Evolutionary conservation across 805 yeast genomes (phyloP).

Genomic region (Yueomyces sp.): DNA sequence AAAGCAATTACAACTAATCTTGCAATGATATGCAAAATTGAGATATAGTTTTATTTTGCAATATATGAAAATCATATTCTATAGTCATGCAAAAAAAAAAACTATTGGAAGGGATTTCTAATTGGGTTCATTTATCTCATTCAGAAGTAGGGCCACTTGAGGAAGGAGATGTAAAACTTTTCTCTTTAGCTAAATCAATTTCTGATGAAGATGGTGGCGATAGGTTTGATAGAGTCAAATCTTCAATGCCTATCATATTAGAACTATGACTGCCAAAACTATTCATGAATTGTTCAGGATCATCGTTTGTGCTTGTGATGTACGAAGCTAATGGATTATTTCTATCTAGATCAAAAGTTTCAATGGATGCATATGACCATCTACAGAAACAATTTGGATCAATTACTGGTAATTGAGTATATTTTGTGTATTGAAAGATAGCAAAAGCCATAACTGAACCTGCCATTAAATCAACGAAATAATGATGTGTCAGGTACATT

Average conservation of each 20-base stretch:
- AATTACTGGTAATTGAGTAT: conserved; percentile 49
- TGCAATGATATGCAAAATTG: too few species aligned
- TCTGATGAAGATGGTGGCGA: neutral
- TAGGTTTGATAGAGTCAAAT: neutral
- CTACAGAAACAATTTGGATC: conserved; percentile 44
- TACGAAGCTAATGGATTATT: conserved; percentile 23
- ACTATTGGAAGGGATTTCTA: too few species aligned
- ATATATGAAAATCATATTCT: too few species aligned
- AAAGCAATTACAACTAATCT: too few species aligned
- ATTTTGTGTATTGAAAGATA: conserved; percentile 59
- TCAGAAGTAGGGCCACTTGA: neutral
- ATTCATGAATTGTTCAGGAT: neutral
- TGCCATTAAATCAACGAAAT: conserved; percentile 81
- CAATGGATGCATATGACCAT: conserved; percentile 44
- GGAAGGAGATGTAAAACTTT: neutral
- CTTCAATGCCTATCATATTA: neutral
- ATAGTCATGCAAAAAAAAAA: too few species aligned
- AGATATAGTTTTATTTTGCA: too few species aligned
- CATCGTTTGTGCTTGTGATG: neutral
- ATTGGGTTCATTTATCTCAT: too few species aligned
- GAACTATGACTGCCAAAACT: neutral
- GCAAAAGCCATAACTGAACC: conserved; percentile 69
- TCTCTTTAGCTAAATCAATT: neutral
- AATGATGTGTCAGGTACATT: conserved; percentile 94
- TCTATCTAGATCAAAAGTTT: conserved; percentile 19